Conservation (phyloP, 73 alveolate genomes). For the Uronychia binucleata region DNA sequence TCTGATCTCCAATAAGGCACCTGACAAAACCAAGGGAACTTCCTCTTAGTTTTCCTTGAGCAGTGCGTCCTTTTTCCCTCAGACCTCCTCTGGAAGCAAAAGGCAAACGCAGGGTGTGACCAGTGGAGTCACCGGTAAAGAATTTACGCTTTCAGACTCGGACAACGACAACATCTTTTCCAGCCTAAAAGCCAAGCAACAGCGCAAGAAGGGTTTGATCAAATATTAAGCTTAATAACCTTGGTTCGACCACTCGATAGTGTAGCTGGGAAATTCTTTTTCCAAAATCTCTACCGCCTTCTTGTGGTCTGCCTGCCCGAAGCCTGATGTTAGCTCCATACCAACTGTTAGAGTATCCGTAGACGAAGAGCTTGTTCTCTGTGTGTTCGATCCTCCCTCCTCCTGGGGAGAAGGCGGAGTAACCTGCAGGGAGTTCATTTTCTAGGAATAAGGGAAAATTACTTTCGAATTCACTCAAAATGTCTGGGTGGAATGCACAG, state of each 20-base stretch:
- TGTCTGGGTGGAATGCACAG: neutral
- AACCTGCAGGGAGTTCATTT: neutral
- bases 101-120: too few species aligned
- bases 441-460: neutral
- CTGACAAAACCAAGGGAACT: too few species aligned
- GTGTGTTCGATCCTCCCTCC: slow-evolving; percentile 15
- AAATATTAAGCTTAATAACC: slow-evolving; percentile 11
- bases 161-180: too few species aligned
- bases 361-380: slow-evolving; percentile 5
- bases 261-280: slow-evolving; percentile 6
- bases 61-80: too few species aligned
- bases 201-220: neutral
- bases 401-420: slow-evolving; percentile 2
- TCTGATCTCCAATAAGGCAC: too few species aligned
- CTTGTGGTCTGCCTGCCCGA: slow-evolving; percentile 12
- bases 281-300: slow-evolving; percentile 2
- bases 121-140: too few species aligned
- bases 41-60: too few species aligned
- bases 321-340: neutral
- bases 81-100: too few species aligned
- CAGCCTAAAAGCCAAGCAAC: neutral
- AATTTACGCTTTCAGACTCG: too few species aligned
- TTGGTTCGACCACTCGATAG: slow-evolving; percentile 9
- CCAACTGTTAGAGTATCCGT: slow-evolving; percentile 12
- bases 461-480: neutral